Evolutionary conservation across 768 basidiomycete species (phyloP), one percentile per base, ranked within the genome.

Genomic region (Tricholoma flavovirens): DNA sequence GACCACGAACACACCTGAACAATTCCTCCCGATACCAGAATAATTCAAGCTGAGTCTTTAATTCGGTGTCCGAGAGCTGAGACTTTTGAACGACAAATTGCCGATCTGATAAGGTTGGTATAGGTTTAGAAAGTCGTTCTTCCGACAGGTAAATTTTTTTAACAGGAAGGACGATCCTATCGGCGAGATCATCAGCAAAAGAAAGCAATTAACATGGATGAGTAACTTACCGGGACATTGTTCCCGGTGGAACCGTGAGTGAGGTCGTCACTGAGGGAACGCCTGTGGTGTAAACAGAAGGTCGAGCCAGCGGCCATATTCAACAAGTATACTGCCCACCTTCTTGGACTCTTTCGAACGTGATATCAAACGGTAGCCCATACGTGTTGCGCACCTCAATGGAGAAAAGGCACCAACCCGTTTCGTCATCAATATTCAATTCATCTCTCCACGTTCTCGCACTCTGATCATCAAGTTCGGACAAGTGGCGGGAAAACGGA

Each of bases 11-110:
- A 50, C 73, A 71, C 46, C 82, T 82, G 63, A 98, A 81, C 9
- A 99, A 72, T 59, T 87, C 84, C 68, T 99, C 95, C 33, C 95
- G 79, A 67, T 97, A 96, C 97, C 97, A 99, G 74, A 98, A 99
- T 14, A 95, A 67, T 66, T 93, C 90, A 36, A 84, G 78, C 66
- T 93, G 87, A 9, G 76, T 65, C 42, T 74, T 76, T 58, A 87
- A 80, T 60, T 91, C 86, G 45, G 70, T 73, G 10, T 71, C 66
- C 1, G 86, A 80, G 56, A 90, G 71, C 49, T 75, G 80, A 4
- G 86, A 82, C 62, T 90, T 89, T 22, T 86, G 79, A 0, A 97
- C 87, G 15, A 98, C 84, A 67, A 95, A 98, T 66, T 99, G 97
- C 24, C 93, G 80, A 58, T 93, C 86, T 12, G 91, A 88, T 36